Evolutionary conservation across 208 protist species (phyloP), one percentile per base, ranked within the genome.

Genomic region (Trypanosoma brucei): DNA sequence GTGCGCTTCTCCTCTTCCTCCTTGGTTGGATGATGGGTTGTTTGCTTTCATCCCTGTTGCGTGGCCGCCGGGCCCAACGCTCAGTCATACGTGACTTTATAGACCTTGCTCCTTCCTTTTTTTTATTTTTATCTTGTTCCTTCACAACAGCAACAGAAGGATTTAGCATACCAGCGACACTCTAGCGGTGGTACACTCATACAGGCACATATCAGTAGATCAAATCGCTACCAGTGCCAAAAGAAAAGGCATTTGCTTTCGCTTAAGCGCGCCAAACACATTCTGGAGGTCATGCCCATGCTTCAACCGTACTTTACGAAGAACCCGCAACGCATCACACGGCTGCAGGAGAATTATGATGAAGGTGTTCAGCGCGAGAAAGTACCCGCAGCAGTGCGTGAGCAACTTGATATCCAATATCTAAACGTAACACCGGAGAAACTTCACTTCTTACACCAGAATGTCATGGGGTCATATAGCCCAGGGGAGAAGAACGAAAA

Each of bases 331-430:
- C 85, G 85, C 71, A 65, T 88, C 14, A 66, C 59, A 35, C 85
- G 85, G n/a, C 64, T 92, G 37, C 81, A 86, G 71, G 70, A 78
- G 39, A 92, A 92, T 64, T 92, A 92, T 73, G 69, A 91, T 46
- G 74, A 75, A n/a, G 84, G 84, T 40, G 66, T 86, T n/a, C 36
- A 73, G 39, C 79, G 85, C 22, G 85, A 92, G 64, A 73, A 70
- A 31, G 64, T 92, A 37, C 70, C 79, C 1, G 67, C 64, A 22
- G 68, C 61, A 1, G 62, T 80, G 2, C 79, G 85, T 36, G 85
- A 92, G 52, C 65, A 76, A 61, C 68, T 86, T 14, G 85, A 92
- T 51, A 33, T 76, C 36, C 53, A 77, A 33, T 53, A 40, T 45
- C 70, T 92, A 1, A 35, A 59, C 39, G 79, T 88, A n/a, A 72